A percentile compares a stretch with the other conserved stretches of the same genome.
phyloP scores from a whole-genome alignment of 805 yeast genomes.

The Saccharomycodes ludwigii region DNA sequence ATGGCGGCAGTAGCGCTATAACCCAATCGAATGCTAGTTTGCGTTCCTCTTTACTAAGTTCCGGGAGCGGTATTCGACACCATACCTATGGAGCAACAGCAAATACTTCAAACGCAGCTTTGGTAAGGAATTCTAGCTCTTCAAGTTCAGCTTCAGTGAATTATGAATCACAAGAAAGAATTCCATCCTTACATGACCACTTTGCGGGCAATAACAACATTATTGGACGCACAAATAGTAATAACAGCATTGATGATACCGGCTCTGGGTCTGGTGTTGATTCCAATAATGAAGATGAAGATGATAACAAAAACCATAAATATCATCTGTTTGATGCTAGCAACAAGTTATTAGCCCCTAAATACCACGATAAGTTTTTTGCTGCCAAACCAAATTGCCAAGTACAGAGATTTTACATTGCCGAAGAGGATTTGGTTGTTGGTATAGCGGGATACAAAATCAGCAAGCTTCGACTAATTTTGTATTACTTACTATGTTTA shows the following conservation, averaged over 20 bases:
- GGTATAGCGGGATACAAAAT: constrained; percentile 85
- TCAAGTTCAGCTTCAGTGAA: too few relatives aligned
- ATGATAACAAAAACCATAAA: not conserved
- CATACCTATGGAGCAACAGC: too few relatives aligned
- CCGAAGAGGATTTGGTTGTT: constrained; percentile 89
- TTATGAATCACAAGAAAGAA: too few relatives aligned
- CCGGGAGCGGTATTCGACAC: not conserved
- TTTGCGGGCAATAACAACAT: too few relatives aligned
- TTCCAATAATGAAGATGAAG: too few relatives aligned
- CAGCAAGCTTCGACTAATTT: constrained; percentile 29
- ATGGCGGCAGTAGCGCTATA: too few relatives aligned
- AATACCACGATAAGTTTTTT: constrained; percentile 32
- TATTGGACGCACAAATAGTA: too few relatives aligned
- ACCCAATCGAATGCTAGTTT: constrained; percentile 4
- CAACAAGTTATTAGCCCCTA: constrained; percentile 16
- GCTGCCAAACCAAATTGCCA: constrained; percentile 30
- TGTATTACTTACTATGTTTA: constrained; percentile 44
- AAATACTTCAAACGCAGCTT: too few relatives aligned
- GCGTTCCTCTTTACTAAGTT: not conserved
- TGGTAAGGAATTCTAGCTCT: too few relatives aligned
- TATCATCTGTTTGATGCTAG: not conserved
- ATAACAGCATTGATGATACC: too few relatives aligned
- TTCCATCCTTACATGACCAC: too few relatives aligned
- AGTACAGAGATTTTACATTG: constrained; percentile 77
- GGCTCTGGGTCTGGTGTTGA: too few relatives aligned